Evolutionary conservation across 495 filamentous ascomycete genomes (phyloP).

Genomic region (Talaromyces trachyspermus): DNA sequence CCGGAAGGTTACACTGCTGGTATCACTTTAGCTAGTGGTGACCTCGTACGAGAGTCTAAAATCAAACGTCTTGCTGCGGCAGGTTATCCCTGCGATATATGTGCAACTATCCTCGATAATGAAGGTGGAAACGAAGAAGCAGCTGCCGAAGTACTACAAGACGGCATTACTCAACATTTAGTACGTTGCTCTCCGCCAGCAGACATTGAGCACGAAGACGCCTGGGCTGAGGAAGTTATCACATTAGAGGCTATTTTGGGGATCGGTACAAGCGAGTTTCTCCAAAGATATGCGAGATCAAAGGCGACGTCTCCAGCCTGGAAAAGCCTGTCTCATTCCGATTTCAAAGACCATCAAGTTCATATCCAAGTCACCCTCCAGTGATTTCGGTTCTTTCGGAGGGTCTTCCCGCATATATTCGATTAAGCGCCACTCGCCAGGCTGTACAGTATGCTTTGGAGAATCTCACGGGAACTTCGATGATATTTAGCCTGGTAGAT

Average conservation of each 20-base stretch:
- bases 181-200: neutral
- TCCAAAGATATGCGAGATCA: conserved; percentile 56
- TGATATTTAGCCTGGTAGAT: conserved; percentile 82
- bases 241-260: conserved; percentile 75
- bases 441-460: conserved; percentile 59
- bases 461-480: conserved; percentile 68
- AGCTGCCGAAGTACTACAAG: conserved; percentile 72
- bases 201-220: conserved; percentile 24
- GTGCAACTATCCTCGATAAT: conserved; percentile 61
- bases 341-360: conserved; percentile 41
- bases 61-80: conserved; percentile 74
- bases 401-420: conserved; percentile 82
- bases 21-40: conserved; percentile 70
- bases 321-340: conserved; percentile 35
- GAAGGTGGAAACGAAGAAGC: conserved; percentile 64
- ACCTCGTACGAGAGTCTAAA: conserved; percentile 68
- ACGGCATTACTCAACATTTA: conserved; percentile 43
- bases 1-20: conserved; percentile 87
- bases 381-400: conserved; percentile 59
- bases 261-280: conserved; percentile 52
- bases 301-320: conserved; percentile 35
- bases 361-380: conserved; percentile 73
- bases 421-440: conserved; percentile 78
- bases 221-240: conserved; percentile 81
- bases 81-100: conserved; percentile 81